Percentiles rank a stretch among this genome's conserved stretches.
Evolutionary conservation across 345 rosid genomes (phyloP).

Genomic region (Salix dunnii): DNA sequence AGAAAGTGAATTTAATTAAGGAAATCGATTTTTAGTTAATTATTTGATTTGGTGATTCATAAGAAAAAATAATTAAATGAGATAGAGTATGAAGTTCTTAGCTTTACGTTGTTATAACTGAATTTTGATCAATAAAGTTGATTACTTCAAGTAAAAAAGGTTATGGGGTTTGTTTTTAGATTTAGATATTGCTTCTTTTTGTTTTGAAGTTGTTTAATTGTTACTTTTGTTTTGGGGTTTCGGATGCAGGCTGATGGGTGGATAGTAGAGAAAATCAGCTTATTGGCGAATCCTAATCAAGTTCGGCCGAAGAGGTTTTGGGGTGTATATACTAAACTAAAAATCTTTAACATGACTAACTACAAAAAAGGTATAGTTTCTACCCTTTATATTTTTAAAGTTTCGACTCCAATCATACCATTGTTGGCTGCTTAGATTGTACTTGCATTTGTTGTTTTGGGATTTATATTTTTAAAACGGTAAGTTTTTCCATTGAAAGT

Average conservation of each 20-base stretch:
- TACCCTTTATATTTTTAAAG: neutral
- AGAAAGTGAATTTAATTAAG: neutral
- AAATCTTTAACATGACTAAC: conserved; percentile 83
- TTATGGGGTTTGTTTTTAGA: no score
- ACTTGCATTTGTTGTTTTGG: neutral
- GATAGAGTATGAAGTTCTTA: no score
- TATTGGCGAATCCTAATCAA: conserved; percentile 85
- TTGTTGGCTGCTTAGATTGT: neutral
- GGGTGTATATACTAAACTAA: conserved; percentile 96
- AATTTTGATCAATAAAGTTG: no score
- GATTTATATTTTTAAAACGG: neutral
- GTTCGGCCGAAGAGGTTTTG: conserved; percentile 83
- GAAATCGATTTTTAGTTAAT: no score
- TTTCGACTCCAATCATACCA: neutral
- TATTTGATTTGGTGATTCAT: no score
- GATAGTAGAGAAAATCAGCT: conserved; percentile 84
- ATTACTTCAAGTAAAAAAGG: no score
- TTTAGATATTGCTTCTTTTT: neutral
- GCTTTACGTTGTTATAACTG: no score
- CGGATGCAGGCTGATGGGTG: conserved; percentile 82
- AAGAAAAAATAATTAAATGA: no score
- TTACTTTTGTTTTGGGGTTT: neutral
- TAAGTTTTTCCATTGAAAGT: neutral
- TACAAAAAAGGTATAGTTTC: conserved; percentile 64
- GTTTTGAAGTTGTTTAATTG: neutral